A percentile compares a stretch with the other conserved stretches of the same genome.
phyloP scores from a whole-genome alignment of 2,329 filamentous ascomycete species.

The Sclerotinia subarctica region DNA sequence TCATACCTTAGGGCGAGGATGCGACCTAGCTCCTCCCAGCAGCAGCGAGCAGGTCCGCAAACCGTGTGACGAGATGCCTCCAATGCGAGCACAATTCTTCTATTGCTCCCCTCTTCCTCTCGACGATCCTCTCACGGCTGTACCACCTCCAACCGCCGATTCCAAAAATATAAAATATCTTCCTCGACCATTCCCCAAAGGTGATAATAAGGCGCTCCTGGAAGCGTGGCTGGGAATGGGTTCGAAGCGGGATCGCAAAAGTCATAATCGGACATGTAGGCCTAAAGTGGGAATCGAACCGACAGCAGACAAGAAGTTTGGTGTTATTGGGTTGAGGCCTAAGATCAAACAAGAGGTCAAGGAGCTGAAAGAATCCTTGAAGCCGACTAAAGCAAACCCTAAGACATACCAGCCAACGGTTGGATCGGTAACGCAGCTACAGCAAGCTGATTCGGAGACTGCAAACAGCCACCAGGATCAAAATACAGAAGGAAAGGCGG shows the following conservation, averaged over 20 bases:
- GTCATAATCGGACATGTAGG: conserved; percentile 42
- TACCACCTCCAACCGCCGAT: conserved; percentile 50
- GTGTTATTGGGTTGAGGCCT: background rate
- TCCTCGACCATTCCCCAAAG: conserved; percentile 72
- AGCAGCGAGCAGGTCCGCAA: background rate
- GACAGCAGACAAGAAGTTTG: background rate
- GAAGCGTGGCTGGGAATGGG: conserved; percentile 68
- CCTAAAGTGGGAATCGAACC: conserved; percentile 11
- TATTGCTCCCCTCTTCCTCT: conserved; percentile 80
- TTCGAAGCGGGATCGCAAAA: conserved; percentile 47
- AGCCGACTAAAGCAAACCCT: background rate
- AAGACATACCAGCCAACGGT: background rate
- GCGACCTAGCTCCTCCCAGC: conserved; percentile 29
- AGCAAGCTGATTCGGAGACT: background rate
- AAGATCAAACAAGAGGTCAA: conserved; percentile 6
- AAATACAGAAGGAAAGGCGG: background rate
- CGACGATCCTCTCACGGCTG: conserved; percentile 79
- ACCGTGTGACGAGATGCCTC: conserved; percentile 49
- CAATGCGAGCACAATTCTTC: conserved; percentile 73
- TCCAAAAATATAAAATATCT: conserved; percentile 54
- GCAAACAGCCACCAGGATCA: background rate
- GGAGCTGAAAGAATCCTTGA: background rate
- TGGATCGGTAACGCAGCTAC: background rate
- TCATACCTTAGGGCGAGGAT: conserved; percentile 38
- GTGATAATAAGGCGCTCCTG: conserved; percentile 78